Evolutionary conservation across 148 eudicot species (phyloP).

Genomic region (Silene latifolia): DNA sequence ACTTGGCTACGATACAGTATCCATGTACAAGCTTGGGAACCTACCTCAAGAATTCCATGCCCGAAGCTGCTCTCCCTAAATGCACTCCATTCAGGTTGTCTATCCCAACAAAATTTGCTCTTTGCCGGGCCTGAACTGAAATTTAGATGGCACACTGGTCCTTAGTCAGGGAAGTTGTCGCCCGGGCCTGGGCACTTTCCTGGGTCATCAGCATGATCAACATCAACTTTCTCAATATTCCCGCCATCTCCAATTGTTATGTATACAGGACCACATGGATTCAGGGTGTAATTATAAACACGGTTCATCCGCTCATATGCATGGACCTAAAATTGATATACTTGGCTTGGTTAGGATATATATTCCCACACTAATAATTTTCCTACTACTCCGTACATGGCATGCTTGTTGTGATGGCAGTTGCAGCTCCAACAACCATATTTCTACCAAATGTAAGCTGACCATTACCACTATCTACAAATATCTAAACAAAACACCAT

Average conservation of each 20-base stretch:
- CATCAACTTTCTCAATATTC: conserved; percentile 76
- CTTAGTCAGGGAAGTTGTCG: conserved; percentile 74
- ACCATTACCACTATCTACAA: conserved; percentile 43
- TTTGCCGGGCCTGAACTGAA: conserved; percentile 74
- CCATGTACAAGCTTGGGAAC: neutral
- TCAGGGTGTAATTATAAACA: conserved; percentile 72
- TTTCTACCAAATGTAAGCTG: conserved; percentile 76
- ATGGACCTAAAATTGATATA: conserved; percentile 54
- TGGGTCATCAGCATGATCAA: conserved; percentile 81
- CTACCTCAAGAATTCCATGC: conserved; percentile 88
- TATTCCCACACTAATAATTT: neutral
- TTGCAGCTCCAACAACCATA: conserved; percentile 91
- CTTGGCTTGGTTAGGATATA: neutral
- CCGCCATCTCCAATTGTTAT: conserved; percentile 94
- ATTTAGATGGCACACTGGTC: conserved; percentile 74
- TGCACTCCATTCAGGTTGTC: conserved; percentile 93
- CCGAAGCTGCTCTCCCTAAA: conserved; percentile 95
- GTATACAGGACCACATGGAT: conserved; percentile 85
- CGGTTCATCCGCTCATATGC: conserved; percentile 93
- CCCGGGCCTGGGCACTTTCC: conserved; percentile 73
- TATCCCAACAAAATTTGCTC: conserved; percentile 91
- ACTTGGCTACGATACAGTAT: neutral
- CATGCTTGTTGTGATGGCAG: conserved; percentile 31
- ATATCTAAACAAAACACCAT: neutral
- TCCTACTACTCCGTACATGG: too few relatives aligned